A percentile compares a stretch with the other conserved stretches of the same genome.
Evolutionary conservation across 257 asterid species (phyloP).

Genomic region (Scutellaria baicalensis): DNA sequence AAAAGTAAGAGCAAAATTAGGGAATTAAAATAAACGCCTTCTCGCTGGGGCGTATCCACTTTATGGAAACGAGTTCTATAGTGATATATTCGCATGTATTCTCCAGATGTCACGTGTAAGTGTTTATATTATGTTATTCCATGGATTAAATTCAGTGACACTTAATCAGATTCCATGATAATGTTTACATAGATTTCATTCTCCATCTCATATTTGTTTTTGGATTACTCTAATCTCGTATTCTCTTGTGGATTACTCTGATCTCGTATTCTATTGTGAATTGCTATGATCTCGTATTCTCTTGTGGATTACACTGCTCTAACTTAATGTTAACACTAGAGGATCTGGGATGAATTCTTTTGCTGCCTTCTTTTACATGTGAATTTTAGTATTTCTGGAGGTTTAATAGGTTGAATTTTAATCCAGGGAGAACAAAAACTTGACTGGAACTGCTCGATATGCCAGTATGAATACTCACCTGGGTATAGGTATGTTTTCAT

Average conservation of each 20-base stretch:
- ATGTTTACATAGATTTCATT: neutral
- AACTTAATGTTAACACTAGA: neutral
- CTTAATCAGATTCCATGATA: neutral
- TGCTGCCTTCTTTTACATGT: neutral
- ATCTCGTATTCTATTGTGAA: neutral
- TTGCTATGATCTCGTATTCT: neutral
- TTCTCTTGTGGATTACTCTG: neutral
- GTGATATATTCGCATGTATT: neutral
- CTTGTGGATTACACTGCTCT: neutral
- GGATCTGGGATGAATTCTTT: neutral
- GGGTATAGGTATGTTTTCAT: conserved; percentile 59
- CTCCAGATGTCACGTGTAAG: neutral
- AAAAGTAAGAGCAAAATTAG: neutral
- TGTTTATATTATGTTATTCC: neutral
- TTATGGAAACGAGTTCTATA: neutral
- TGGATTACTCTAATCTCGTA: too few species aligned
- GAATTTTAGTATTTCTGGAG: neutral
- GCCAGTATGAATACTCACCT: conserved; percentile 99
- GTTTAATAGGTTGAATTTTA: neutral
- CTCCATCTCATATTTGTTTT: neutral
- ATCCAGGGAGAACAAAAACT: conserved; percentile 85
- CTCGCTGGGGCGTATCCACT: neutral
- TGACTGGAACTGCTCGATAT: conserved; percentile 98
- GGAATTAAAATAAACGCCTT: neutral
- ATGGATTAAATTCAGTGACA: neutral